phyloP scores from a whole-genome alignment of 2,329 filamentous ascomycete species.

The Aspergillus eucalypticola region DNA sequence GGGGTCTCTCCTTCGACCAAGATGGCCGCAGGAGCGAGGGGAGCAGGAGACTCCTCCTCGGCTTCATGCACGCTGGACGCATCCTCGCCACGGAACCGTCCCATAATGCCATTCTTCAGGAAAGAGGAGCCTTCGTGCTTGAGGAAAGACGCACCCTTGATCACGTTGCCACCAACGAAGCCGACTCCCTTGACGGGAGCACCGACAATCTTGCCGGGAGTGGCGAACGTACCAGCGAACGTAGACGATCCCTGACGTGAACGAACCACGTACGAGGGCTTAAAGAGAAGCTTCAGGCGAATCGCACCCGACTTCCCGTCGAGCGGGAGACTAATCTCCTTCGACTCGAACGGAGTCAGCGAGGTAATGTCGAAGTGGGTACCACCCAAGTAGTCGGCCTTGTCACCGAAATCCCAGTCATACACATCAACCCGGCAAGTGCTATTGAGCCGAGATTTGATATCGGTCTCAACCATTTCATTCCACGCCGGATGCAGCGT shows the following conservation, averaged over 20 bases:
- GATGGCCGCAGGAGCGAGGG: slow-evolving; percentile 24
- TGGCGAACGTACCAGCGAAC: slow-evolving; percentile 85
- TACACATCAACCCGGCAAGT: slow-evolving; percentile 82
- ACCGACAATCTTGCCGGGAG: slow-evolving; percentile 86
- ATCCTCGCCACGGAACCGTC: slow-evolving; percentile 50
- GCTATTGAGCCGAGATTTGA: slow-evolving; percentile 81
- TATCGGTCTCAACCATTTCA: slow-evolving; percentile 82
- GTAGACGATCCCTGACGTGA: slow-evolving; percentile 87
- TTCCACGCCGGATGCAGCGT: slow-evolving; percentile 94
- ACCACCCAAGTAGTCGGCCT: slow-evolving; percentile 84
- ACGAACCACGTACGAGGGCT: slow-evolving; percentile 85
- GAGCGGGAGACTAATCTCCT: slow-evolving; percentile 72
- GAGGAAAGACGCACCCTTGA: slow-evolving; percentile 88
- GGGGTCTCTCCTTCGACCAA: slow-evolving; percentile 32
- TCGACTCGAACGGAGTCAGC: slow-evolving; percentile 80
- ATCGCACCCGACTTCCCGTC: slow-evolving; percentile 88
- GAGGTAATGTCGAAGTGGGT: slow-evolving; percentile 73
- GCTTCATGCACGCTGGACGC: slow-evolving; percentile 29
- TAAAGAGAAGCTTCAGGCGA: slow-evolving; percentile 84
- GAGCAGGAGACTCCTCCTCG: slow-evolving; percentile 20
- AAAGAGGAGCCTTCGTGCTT: slow-evolving; percentile 68
- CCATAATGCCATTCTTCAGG: slow-evolving; percentile 77
- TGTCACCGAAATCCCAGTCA: slow-evolving; percentile 96
- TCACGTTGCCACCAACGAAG: slow-evolving; percentile 77
- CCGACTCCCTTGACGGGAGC: slow-evolving; percentile 93